Evolutionary conservation across 2,329 filamentous ascomycete species (phyloP).

Genomic region (Pseudogymnoascus sp.): DNA sequence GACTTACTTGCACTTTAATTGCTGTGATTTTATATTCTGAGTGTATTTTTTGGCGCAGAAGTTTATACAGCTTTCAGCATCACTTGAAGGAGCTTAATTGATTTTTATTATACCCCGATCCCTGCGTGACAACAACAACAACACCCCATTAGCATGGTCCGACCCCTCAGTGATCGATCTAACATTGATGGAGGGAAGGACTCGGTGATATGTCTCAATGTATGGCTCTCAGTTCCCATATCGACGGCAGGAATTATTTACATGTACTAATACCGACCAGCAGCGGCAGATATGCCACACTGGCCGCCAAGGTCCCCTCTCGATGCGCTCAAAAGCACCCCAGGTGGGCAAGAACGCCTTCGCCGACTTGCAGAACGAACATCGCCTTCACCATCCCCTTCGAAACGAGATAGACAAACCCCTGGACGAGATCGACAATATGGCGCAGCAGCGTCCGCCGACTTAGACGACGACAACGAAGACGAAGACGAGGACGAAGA

Average conservation of each 20-base stretch:
- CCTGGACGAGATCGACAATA: neutral
- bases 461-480: constrained; percentile 36
- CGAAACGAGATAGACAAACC: constrained; percentile 32
- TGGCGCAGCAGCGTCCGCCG: constrained; percentile 15
- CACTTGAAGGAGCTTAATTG: neutral
- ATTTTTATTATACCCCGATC: constrained; percentile 6
- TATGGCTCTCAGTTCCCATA: constrained; percentile 8
- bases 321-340: constrained; percentile 58
- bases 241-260: neutral
- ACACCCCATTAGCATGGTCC: neutral
- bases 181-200: constrained; percentile 7
- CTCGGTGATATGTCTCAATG: constrained; percentile 21
- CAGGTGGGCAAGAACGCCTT: constrained; percentile 69
- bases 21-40: neutral
- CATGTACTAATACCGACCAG: neutral
- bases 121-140: constrained; percentile 1
- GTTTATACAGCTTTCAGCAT: neutral
- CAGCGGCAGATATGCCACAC: constrained; percentile 38
- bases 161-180: neutral
- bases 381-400: constrained; percentile 61
- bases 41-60: constrained; percentile 2
- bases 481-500: constrained; percentile 81
- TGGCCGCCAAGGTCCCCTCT: constrained; percentile 61
- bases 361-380: constrained; percentile 57
- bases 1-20: too few species aligned